Base-by-base conservation (phyloP, 306 rosid species). In the Acacia crassicarpa region DNA sequence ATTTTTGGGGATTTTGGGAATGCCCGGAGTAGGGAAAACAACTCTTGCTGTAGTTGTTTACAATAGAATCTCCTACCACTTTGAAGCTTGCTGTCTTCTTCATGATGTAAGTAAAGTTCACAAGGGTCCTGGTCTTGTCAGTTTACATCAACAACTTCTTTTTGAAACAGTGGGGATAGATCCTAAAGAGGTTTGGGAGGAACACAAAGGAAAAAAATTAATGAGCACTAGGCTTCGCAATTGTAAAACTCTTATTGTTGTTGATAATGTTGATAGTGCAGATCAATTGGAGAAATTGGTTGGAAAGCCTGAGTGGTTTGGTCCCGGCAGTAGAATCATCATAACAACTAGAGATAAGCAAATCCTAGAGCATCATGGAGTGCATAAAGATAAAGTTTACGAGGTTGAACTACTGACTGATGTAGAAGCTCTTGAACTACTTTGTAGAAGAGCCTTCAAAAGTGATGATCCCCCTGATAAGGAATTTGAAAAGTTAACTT, bases 1-100 rank as follows among this genome's bases (percentile, higher is more conserved):
- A 38, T 41, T 43, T 63, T 2, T 83, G 16, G 86, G 86, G 0
- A 72, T 83, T 63, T 78, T 70, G 79, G 86, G 84, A 8, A 81
- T 81, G 80, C 7, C 12, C 7, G 84, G 84, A 27, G 65, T 81
- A 35, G 84, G 84, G 38, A 80, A 80, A 65, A 59, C 79, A 14
- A 80, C 83, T 80, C 74, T 27, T 48, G 67, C 62, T 56, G 9
- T 10, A 6, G 62, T 56, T 56, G 12, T 56, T 6, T 56, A 8
- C 62, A 9, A 56, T 2, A 20, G 3, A 20, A 56, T 56, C 62
- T 20, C 62, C 22, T 11, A 56, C 23, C 62, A 20, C n/a, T 83
- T 83, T 72, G 76, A 48, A 6, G 71, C 79, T 12, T 14, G 33
- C 5, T 73, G 45, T 43, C 2, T 43, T 2, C 45, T 43, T 43